Evolutionary conservation across 2,329 filamentous ascomycete species (phyloP).

Genomic region (Epichloe sibirici): DNA sequence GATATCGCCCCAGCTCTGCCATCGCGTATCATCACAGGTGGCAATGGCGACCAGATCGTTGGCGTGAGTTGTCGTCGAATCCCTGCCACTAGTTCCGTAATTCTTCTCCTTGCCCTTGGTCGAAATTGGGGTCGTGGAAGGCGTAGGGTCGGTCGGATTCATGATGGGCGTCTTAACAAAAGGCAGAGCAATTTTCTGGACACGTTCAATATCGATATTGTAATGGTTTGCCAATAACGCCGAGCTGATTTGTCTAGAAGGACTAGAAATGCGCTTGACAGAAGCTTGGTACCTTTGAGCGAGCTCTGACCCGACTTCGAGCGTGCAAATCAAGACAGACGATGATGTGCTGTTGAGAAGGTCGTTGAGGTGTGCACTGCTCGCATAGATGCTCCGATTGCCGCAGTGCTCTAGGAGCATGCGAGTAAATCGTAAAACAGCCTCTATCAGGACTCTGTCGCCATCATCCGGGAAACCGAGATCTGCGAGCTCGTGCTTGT

Average conservation of each 20-base stretch:
- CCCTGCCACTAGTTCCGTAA: constrained; percentile 26
- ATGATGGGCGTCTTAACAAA: constrained; percentile 61
- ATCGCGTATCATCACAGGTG: constrained; percentile 44
- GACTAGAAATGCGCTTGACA: constrained; percentile 60
- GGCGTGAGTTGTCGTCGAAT: constrained; percentile 53
- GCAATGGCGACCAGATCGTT: constrained; percentile 73
- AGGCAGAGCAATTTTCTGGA: constrained; percentile 72
- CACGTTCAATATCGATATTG: constrained; percentile 63
- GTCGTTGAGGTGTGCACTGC: constrained; percentile 79
- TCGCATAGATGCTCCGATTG: constrained; percentile 91
- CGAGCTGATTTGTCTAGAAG: constrained; percentile 54
- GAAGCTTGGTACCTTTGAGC: constrained; percentile 89
- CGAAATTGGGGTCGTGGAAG: constrained; percentile 43
- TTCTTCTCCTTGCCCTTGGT: constrained; percentile 68
- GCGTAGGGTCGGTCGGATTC: constrained; percentile 37
- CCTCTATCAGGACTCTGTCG: constrained; percentile 68
- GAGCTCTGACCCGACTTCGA: constrained; percentile 73
- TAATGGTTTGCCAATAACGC: constrained; percentile 76
- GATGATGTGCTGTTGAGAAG: constrained; percentile 80
- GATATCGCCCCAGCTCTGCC: constrained; percentile 72
- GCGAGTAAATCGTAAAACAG: constrained; percentile 72
- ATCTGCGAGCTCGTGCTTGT: constrained; percentile 33
- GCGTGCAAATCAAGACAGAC: constrained; percentile 61
- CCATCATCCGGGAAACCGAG: constrained; percentile 61
- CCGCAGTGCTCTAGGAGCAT: constrained; percentile 89